Evolutionary conservation across 2,329 filamentous ascomycete genomes (phyloP).

Genomic region (Phaeoacremonium minimum): DNA sequence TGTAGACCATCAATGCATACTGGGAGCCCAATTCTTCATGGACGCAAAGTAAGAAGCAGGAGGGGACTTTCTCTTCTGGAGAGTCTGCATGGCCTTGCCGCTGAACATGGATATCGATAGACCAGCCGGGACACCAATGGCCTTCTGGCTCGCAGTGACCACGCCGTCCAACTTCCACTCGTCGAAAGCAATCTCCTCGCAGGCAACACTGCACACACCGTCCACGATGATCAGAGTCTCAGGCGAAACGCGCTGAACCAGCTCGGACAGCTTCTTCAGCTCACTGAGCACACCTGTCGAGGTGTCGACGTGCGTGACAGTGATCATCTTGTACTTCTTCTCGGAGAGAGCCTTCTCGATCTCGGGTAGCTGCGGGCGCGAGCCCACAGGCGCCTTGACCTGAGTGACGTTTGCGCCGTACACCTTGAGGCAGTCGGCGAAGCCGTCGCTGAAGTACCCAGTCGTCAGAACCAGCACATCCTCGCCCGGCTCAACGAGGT

Average conservation of each 20-base stretch:
- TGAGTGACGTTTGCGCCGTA: constrained; percentile 91
- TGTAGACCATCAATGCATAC: constrained; percentile 40
- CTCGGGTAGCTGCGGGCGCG: constrained; percentile 78
- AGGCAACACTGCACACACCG: constrained; percentile 94
- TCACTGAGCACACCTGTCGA: constrained; percentile 94
- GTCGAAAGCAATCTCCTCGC: constrained; percentile 94
- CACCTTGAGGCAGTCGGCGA: constrained; percentile 84
- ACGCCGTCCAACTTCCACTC: constrained; percentile 91
- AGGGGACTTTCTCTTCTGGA: constrained; percentile 76
- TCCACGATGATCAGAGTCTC: constrained; percentile 91
- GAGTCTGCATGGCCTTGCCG: constrained; percentile 75
- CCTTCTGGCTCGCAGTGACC: constrained; percentile 93
- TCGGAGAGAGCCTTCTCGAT: constrained; percentile 84
- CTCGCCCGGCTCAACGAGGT: constrained; percentile 84
- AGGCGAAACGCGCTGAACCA: constrained; percentile 82
- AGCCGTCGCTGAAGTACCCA: constrained; percentile 95
- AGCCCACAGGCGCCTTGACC: constrained; percentile 83
- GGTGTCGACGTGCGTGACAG: constrained; percentile 95
- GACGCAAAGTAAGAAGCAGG: constrained; percentile 91
- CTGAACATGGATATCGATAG: constrained; percentile 94
- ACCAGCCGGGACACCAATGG: constrained; percentile 90
- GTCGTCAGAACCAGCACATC: constrained; percentile 90
- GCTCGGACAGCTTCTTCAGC: constrained; percentile 75
- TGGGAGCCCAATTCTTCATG: constrained; percentile 95
- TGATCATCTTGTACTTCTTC: constrained; percentile 91